Evolutionary conservation across 371 early-diverging fungal species (phyloP).

Genomic region (Dichotomocladium elegans): DNA sequence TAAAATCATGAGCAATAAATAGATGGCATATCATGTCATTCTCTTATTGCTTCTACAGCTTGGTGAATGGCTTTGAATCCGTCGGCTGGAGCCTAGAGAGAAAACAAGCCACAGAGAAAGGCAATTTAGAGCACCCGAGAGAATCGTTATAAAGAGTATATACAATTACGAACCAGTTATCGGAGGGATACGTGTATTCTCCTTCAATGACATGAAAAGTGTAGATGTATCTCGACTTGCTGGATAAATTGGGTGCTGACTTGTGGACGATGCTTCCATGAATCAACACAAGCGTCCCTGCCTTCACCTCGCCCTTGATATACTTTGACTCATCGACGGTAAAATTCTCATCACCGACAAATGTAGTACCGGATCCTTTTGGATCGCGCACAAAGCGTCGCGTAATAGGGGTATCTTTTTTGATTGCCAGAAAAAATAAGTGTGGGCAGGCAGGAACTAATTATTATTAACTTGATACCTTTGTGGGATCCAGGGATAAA

Average conservation of each 20-base stretch:
- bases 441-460: neutral
- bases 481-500: slow-evolving; percentile 89
- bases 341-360: slow-evolving; percentile 45
- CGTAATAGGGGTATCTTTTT: slow-evolving; percentile 56
- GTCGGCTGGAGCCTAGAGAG: neutral
- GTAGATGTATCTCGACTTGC: slow-evolving; percentile 81
- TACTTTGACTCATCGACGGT: slow-evolving; percentile 35
- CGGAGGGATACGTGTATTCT: slow-evolving; percentile 50
- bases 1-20: too few species aligned
- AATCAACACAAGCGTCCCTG: slow-evolving; percentile 76
- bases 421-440: neutral
- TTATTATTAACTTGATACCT: slow-evolving; percentile 23
- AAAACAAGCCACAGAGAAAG: neutral
- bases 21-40: too few species aligned
- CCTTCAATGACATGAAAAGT: slow-evolving; percentile 94
- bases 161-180: slow-evolving; percentile 57
- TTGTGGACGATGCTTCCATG: slow-evolving; percentile 89
- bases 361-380: slow-evolving; percentile 49
- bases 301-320: slow-evolving; percentile 35
- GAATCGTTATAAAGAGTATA: neutral
- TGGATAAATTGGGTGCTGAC: slow-evolving; percentile 76
- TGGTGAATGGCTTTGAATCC: neutral
- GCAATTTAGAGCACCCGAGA: neutral
- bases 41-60: neutral
- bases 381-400: slow-evolving; percentile 71